Evolutionary conservation across 495 filamentous ascomycete genomes (phyloP).

Genomic region (Chaetomium cochliodes): DNA sequence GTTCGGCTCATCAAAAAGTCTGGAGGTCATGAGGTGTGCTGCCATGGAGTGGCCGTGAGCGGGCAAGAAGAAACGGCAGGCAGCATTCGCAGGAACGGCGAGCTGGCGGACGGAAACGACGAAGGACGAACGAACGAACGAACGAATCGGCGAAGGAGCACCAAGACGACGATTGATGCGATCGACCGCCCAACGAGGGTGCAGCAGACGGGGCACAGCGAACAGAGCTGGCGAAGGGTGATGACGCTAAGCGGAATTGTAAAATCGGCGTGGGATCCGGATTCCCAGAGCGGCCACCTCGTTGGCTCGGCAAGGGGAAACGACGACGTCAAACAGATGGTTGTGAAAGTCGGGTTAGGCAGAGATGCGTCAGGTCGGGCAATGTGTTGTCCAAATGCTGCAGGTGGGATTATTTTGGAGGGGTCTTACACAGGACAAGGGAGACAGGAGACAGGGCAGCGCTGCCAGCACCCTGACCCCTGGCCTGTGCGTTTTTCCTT

Average conservation of each 20-base stretch:
- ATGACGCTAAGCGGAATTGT: constrained; percentile 42
- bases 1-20: constrained; percentile 15
- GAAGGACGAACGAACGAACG: constrained; percentile 2
- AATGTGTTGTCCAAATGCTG: constrained; percentile 43
- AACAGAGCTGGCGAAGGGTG: constrained; percentile 36
- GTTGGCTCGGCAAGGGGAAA: constrained; percentile 35
- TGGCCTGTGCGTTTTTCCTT: constrained; percentile 20
- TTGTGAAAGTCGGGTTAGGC: constrained; percentile 49
- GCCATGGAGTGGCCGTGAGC: not conserved
- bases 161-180: constrained; percentile 26
- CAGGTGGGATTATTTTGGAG: constrained; percentile 36
- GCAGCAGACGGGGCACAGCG: not conserved
- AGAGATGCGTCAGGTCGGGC: constrained; percentile 52
- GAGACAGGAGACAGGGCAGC: not conserved
- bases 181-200: constrained; percentile 11
- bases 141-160: constrained; percentile 21
- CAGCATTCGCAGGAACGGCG: constrained; percentile 22
- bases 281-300: constrained; percentile 23
- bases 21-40: constrained; percentile 33
- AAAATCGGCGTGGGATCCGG: constrained; percentile 45
- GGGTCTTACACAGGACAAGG: constrained; percentile 18
- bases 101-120: constrained; percentile 18
- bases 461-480: not conserved
- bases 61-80: constrained; percentile 20
- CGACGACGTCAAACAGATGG: constrained; percentile 37